These are phyloP conservation scores for Mycocalia duriaeana DNA, from an alignment of 1,284 basidiomycete genomes.

Conservation along the genomic window DNA sequence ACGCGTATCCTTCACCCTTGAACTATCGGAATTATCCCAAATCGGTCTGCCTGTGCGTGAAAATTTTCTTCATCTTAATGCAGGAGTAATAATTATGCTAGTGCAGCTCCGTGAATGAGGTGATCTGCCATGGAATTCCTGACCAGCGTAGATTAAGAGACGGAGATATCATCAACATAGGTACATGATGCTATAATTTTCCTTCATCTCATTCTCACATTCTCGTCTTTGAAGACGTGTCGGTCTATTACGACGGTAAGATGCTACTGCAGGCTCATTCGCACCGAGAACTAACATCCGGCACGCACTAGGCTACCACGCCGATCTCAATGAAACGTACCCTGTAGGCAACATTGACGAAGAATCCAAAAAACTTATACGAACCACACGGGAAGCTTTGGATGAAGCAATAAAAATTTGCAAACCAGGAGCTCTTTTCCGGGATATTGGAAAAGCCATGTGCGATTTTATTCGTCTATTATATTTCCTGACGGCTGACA, in stretches of 20 bases:
- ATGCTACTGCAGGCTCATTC: too few relatives aligned
- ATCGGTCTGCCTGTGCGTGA: conserved; percentile 88
- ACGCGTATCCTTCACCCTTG: conserved; percentile 91
- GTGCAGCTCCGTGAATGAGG: conserved; percentile 85
- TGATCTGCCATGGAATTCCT: conserved; percentile 95
- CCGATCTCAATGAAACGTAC: conserved; percentile 88
- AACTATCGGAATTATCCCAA: conserved; percentile 94
- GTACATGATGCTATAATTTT: too few relatives aligned
- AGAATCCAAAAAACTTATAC: conserved; percentile 78
- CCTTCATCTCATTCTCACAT: too few relatives aligned
- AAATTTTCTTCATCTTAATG: conserved; percentile 5
- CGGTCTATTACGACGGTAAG: conserved; percentile 63
- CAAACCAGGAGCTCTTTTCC: conserved; percentile 85
- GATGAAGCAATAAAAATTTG: conserved; percentile 87
- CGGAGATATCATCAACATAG: conserved; percentile 93
- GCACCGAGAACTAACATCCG: too few relatives aligned
- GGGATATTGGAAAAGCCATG: conserved; percentile 81
- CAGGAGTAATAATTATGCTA: conserved; percentile 1
- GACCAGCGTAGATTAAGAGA: conserved; percentile 82
- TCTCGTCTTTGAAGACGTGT: conserved; percentile 16
- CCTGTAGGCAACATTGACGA: conserved; percentile 85
- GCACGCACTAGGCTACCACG: conserved; percentile 85
- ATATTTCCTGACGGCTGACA: background rate
- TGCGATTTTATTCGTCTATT: conserved; percentile 20
- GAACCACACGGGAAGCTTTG: conserved; percentile 73